Conservation (phyloP, 2,329 filamentous ascomycete genomes). For the Tolypocladium nubicola region DNA sequence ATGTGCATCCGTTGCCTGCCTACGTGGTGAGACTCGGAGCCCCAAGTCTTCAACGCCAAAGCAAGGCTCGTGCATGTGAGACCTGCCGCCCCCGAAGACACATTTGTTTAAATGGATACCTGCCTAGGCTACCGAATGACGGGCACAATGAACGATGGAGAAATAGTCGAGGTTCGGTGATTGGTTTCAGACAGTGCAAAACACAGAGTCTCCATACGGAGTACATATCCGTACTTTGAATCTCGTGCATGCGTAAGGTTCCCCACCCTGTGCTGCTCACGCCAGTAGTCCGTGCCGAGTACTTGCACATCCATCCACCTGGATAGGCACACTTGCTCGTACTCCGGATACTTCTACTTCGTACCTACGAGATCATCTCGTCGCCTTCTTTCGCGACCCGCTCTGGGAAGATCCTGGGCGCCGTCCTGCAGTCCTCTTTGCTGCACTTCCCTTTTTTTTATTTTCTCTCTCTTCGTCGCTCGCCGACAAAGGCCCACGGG, state of each 20-base stretch:
- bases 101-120: neutral
- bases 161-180: neutral
- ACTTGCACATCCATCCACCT: neutral
- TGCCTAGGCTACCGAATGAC: neutral
- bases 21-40: neutral
- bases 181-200: neutral
- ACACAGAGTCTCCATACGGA: too few species aligned
- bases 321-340: neutral
- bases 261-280: too few species aligned
- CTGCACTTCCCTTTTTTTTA: neutral
- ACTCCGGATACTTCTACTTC: neutral
- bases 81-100: neutral
- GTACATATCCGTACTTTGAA: too few species aligned
- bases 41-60: neutral
- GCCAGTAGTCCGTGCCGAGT: neutral
- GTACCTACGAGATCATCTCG: neutral
- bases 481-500: neutral
- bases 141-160: neutral
- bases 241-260: too few species aligned
- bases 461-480: neutral
- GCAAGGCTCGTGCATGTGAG: neutral
- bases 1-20: neutral
- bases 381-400: neutral
- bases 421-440: neutral
- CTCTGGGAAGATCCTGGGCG: neutral